Percentiles rank a stretch among this genome's conserved stretches.
Conservation (phyloP, 164 flowering plant species). For the Magnolia changhungtana region DNA sequence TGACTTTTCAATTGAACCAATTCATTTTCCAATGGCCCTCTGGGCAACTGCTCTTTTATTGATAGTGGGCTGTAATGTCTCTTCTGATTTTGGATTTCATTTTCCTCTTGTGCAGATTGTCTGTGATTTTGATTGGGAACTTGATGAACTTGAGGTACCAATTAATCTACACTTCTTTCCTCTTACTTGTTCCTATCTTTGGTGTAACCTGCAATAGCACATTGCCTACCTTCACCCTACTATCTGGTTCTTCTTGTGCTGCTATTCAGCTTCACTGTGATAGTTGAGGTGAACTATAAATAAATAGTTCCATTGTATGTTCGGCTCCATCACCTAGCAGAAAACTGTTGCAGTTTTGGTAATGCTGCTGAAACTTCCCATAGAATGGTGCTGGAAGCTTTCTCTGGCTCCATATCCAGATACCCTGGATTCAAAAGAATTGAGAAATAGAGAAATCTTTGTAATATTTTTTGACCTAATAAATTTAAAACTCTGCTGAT, state of each 20-base stretch:
- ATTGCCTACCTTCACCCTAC: neutral
- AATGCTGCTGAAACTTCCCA: no score
- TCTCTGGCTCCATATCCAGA: no score
- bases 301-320: neutral
- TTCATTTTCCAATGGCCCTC: neutral
- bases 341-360: neutral
- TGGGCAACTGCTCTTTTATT: neutral
- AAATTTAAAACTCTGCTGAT: neutral
- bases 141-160: slow-evolving; percentile 78
- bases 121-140: slow-evolving; percentile 88
- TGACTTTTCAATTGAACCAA: neutral
- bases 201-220: neutral
- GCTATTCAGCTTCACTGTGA: neutral
- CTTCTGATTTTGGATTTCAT: neutral
- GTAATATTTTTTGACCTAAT: no score
- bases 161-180: neutral
- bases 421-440: no score
- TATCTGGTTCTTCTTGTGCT: neutral
- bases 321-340: neutral
- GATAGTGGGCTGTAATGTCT: neutral
- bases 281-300: neutral
- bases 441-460: no score
- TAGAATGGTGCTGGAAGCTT: no score
- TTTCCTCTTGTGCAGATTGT: slow-evolving; percentile 50
- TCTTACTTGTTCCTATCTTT: neutral